A percentile compares a stretch with the other conserved stretches of the same genome.
Evolutionary conservation across 2,329 filamentous ascomycete genomes (phyloP).

Genomic region (Fusarium sublunatum): DNA sequence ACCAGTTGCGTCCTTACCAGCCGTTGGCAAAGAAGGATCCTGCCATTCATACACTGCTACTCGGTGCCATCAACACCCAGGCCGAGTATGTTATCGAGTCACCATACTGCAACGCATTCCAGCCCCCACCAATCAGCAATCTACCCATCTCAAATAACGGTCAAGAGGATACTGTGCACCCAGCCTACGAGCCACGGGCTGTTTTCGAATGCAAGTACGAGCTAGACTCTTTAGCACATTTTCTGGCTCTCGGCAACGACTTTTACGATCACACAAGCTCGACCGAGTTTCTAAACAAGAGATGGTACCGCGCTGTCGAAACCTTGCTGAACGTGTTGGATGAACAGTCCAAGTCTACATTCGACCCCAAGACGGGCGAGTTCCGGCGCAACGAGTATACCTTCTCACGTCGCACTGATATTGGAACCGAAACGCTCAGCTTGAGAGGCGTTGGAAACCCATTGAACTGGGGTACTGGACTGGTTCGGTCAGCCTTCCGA

Average conservation of each 20-base stretch:
- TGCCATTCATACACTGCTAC: slow-evolving; percentile 80
- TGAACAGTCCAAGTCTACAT: slow-evolving; percentile 84
- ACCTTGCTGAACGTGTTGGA: slow-evolving; percentile 79
- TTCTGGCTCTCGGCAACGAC: slow-evolving; percentile 85
- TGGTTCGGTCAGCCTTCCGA: slow-evolving; percentile 91
- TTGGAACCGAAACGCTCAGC: slow-evolving; percentile 90
- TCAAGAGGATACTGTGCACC: slow-evolving; percentile 86
- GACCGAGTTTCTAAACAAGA: slow-evolving; percentile 78
- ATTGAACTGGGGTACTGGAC: slow-evolving; percentile 82
- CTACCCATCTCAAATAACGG: slow-evolving; percentile 79
- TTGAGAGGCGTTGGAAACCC: slow-evolving; percentile 91
- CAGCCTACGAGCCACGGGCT: slow-evolving; percentile 81
- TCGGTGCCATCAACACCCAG: slow-evolving; percentile 96
- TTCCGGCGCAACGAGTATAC: slow-evolving; percentile 83
- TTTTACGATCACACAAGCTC: slow-evolving; percentile 85
- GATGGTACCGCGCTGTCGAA: slow-evolving; percentile 84
- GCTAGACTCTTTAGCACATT: slow-evolving; percentile 93
- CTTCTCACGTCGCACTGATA: slow-evolving; percentile 82
- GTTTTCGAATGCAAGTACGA: slow-evolving; percentile 99
- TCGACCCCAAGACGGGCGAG: slow-evolving; percentile 72
- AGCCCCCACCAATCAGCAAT: slow-evolving; percentile 87
- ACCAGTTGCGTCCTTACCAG: slow-evolving; percentile 93
- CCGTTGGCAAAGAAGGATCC: slow-evolving; percentile 83
- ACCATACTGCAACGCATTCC: slow-evolving; percentile 98
- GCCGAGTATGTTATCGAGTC: slow-evolving; percentile 93